Percentiles rank a stretch among this genome's conserved stretches.
Evolutionary conservation across 2,329 filamentous ascomycete genomes (phyloP).

Genomic region (Diaporthe capsici): DNA sequence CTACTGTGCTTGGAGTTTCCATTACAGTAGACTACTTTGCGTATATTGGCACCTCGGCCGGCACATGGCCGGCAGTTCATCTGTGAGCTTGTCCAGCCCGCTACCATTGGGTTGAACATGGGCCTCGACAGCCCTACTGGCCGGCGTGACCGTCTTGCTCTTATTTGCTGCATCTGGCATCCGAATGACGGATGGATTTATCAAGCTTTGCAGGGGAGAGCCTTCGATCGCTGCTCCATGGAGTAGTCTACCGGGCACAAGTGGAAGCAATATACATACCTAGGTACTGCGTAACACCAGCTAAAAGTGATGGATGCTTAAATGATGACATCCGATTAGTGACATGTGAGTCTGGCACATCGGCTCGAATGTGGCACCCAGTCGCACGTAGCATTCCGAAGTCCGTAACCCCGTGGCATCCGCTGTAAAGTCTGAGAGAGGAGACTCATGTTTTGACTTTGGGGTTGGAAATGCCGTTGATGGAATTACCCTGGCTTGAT

Average conservation of each 20-base stretch:
- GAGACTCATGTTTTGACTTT: background rate
- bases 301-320: background rate
- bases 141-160: background rate
- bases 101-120: slow-evolving; percentile 6
- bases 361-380: background rate
- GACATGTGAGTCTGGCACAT: slow-evolving; percentile 5
- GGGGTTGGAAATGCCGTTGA: background rate
- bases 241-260: background rate
- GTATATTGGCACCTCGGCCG: slow-evolving; percentile 5
- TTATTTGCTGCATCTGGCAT: slow-evolving; percentile 14
- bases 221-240: background rate
- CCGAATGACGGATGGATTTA: background rate
- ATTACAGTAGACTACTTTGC: slow-evolving; percentile 15
- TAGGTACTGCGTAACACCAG: background rate
- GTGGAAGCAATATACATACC: background rate
- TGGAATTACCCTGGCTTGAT: background rate
- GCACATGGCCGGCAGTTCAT: slow-evolving; percentile 14
- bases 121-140: slow-evolving; percentile 7
- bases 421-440: background rate
- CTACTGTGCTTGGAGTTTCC: slow-evolving; percentile 9
- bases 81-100: background rate
- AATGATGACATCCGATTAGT: slow-evolving; percentile 7
- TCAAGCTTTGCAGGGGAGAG: slow-evolving; percentile 7
- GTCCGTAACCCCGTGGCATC: slow-evolving; percentile 26
- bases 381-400: slow-evolving; percentile 7